A percentile compares a stretch with the other conserved stretches of the same genome.
Conservation (phyloP, 1,284 basidiomycete genomes). For the Xerocomus amazonicus region DNA sequence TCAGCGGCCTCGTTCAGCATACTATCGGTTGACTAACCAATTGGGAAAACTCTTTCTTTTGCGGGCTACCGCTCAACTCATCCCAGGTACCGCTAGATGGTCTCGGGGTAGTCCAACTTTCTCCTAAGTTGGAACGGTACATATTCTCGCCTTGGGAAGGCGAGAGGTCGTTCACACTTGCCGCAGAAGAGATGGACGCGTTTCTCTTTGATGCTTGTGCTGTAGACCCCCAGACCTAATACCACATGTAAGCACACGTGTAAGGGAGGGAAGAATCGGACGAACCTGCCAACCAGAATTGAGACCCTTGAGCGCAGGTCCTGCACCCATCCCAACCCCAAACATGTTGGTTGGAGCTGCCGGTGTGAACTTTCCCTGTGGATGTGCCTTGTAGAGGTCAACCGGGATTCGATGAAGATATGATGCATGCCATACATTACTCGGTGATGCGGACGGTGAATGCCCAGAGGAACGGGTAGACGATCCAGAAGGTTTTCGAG, state of each 20-base stretch:
- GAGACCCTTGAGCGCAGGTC: conserved; percentile 48
- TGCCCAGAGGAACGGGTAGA: conserved; percentile 59
- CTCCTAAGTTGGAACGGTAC: conserved; percentile 46
- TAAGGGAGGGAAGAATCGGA: conserved; percentile 11
- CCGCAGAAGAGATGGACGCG: conserved; percentile 57
- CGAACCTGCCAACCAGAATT: conserved; percentile 71
- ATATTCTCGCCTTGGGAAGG: conserved; percentile 45
- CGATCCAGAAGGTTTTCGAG: conserved; percentile 65
- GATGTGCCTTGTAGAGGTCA: conserved; percentile 31
- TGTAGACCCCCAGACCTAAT: conserved; percentile 58
- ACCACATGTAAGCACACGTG: conserved; percentile 10
- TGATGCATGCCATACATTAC: conserved; percentile 40
- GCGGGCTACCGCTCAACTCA: conserved; percentile 46
- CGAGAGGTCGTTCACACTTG: conserved; percentile 50
- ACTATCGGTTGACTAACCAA: conserved; percentile 36
- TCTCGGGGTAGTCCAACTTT: conserved; percentile 53
- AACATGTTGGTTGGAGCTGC: conserved; percentile 47
- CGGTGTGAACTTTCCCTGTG: conserved; percentile 47
- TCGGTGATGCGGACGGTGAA: conserved; percentile 56
- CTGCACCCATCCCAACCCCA: conserved; percentile 48
- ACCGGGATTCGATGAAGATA: conserved; percentile 5
- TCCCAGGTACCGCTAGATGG: conserved; percentile 61
- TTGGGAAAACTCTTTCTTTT: conserved; percentile 48
- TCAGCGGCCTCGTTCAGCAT: conserved; percentile 10
- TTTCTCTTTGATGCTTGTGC: conserved; percentile 53